Evolutionary conservation across 768 basidiomycete species (phyloP).

Genomic region (Hemileccinum impolitum): DNA sequence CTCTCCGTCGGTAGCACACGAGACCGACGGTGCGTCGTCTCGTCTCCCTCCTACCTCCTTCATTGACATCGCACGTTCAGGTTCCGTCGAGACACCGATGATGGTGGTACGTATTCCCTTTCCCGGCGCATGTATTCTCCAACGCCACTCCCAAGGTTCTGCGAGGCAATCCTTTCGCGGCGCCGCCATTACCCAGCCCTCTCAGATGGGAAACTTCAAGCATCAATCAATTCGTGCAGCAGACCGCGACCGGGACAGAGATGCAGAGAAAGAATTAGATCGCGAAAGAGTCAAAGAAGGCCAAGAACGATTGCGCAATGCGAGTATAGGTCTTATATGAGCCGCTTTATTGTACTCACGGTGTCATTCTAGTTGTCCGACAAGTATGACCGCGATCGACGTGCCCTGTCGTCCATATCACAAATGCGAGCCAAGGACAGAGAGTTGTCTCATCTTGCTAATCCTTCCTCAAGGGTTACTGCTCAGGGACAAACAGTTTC

Average conservation of each 20-base stretch:
- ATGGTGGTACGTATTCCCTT: slow-evolving; percentile 49
- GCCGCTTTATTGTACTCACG: slow-evolving; percentile 1
- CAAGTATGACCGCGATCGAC: slow-evolving; percentile 81
- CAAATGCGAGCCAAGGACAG: slow-evolving; percentile 62
- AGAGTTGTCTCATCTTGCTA: slow-evolving; percentile 57
- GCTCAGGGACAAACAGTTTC: slow-evolving; percentile 34
- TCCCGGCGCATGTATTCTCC: slow-evolving; percentile 1
- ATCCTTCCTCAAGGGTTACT: slow-evolving; percentile 40
- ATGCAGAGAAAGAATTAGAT: slow-evolving; percentile 48
- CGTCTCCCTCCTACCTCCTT: not conserved
- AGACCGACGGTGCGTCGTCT: slow-evolving; percentile 59
- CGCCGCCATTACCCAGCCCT: slow-evolving; percentile 63
- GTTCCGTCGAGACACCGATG: slow-evolving; percentile 75
- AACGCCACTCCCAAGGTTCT: slow-evolving; percentile 40
- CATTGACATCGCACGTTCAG: slow-evolving; percentile 36
- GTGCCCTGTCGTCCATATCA: slow-evolving; percentile 49
- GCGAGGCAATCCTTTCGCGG: slow-evolving; percentile 69
- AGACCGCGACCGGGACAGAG: slow-evolving; percentile 52
- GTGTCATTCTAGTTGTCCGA: slow-evolving; percentile 64
- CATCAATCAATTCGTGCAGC: slow-evolving; percentile 75
- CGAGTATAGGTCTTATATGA: slow-evolving; percentile 23
- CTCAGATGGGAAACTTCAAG: slow-evolving; percentile 92
- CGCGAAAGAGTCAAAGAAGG: slow-evolving; percentile 72
- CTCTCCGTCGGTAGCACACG: slow-evolving; percentile 49
- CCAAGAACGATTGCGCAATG: slow-evolving; percentile 74